Conservation (phyloP, 1,139 yeast species). For the Blastobotrys aristatus region DNA sequence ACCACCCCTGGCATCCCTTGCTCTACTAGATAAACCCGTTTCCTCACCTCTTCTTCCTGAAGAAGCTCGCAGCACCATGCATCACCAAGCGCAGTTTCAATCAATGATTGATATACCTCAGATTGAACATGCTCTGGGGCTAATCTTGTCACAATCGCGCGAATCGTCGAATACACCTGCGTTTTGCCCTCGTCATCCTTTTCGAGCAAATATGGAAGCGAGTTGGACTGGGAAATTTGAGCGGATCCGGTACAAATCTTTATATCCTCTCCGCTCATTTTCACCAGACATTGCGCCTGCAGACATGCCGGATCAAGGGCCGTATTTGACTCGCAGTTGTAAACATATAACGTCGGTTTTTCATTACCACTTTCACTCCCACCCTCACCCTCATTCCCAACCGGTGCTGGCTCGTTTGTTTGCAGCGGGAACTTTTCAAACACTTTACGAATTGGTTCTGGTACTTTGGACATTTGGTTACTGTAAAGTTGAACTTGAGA, state of each 20-base stretch:
- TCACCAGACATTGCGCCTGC: slow-evolving; percentile 24
- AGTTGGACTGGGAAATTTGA: slow-evolving; percentile 19
- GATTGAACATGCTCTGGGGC: slow-evolving; percentile 10
- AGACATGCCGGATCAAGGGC: slow-evolving; percentile 31
- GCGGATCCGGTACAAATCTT: slow-evolving; percentile 8
- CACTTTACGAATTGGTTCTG: slow-evolving; percentile 40
- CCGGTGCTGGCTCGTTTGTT: slow-evolving; percentile 24
- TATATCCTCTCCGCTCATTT: slow-evolving; percentile 14
- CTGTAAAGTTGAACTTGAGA: too few relatives aligned
- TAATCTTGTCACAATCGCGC: slow-evolving; percentile 12
- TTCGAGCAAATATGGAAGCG: slow-evolving; percentile 23
- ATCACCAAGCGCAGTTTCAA: slow-evolving; percentile 28
- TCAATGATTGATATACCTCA: slow-evolving; percentile 24
- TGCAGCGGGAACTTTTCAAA: slow-evolving; percentile 49
- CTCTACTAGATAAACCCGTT: slow-evolving; percentile 20
- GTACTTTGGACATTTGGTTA: too few relatives aligned
- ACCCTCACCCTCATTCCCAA: too few relatives aligned
- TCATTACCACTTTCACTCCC: neutral
- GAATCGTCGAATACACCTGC: slow-evolving; percentile 7
- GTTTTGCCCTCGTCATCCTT: slow-evolving; percentile 7
- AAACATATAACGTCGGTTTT: slow-evolving; percentile 24
- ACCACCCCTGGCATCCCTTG: slow-evolving; percentile 19
- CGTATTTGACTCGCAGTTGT: slow-evolving; percentile 20
- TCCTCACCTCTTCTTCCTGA: slow-evolving; percentile 12
- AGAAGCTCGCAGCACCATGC: slow-evolving; percentile 31